phyloP scores from a whole-genome alignment of 2,329 filamentous ascomycete genomes.

The Colletotrichum costaricense region DNA sequence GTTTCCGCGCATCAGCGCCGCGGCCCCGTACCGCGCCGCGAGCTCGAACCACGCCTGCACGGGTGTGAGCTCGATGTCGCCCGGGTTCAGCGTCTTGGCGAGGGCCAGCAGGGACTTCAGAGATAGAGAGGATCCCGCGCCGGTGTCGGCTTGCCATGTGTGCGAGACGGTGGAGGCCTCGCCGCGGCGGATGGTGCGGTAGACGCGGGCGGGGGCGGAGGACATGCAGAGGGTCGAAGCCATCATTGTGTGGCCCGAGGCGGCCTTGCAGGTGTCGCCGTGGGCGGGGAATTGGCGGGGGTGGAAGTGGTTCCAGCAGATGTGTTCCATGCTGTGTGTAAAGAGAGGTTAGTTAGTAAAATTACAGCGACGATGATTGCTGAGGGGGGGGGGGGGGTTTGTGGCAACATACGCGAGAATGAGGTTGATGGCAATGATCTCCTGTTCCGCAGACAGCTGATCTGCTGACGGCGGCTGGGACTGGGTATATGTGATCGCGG shows the following conservation, averaged over 20 bases:
- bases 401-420: slow-evolving; percentile 58
- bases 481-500: slow-evolving; percentile 35
- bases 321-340: slow-evolving; percentile 59
- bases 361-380: background rate
- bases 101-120: slow-evolving; percentile 57
- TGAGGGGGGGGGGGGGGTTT: background rate
- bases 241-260: slow-evolving; percentile 57
- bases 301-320: slow-evolving; percentile 63
- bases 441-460: slow-evolving; percentile 51
- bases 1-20: slow-evolving; percentile 47
- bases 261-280: slow-evolving; percentile 43
- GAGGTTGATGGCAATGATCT: slow-evolving; percentile 62
- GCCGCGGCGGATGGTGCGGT: slow-evolving; percentile 34
- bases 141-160: slow-evolving; percentile 45
- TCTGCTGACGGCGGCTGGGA: slow-evolving; percentile 37
- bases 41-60: slow-evolving; percentile 68
- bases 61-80: slow-evolving; percentile 58
- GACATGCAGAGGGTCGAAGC: slow-evolving; percentile 56
- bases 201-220: slow-evolving; percentile 49
- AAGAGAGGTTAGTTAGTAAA: too few species aligned
- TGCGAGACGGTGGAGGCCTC: slow-evolving; percentile 15
- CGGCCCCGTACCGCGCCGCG: slow-evolving; percentile 52
- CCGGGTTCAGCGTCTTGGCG: slow-evolving; percentile 56
- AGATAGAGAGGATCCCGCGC: slow-evolving; percentile 49
- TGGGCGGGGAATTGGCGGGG: slow-evolving; percentile 52